Percentiles rank a stretch among this genome's conserved stretches.
Evolutionary conservation across 768 basidiomycete genomes (phyloP).

Genomic region (Mycena albidolilacea): DNA sequence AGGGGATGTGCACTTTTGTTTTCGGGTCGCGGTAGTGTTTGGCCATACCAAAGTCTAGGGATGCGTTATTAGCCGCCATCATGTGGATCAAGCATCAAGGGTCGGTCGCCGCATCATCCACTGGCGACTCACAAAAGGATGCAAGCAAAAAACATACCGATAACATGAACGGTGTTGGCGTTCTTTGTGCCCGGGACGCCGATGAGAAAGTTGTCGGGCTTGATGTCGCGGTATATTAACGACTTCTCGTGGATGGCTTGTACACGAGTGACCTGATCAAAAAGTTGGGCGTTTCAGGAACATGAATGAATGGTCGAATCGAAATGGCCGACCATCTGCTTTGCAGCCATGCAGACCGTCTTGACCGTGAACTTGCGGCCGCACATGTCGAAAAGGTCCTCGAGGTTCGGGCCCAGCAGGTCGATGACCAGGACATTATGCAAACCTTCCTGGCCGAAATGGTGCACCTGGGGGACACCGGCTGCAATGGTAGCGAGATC

Average conservation of each 20-base stretch:
- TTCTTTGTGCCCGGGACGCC: constrained; percentile 93
- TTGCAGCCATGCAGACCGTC: constrained; percentile 99
- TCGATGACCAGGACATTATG: constrained; percentile 97
- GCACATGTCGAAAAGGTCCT: constrained; percentile 99
- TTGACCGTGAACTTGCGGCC: constrained; percentile 98
- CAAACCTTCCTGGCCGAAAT: constrained; percentile 98
- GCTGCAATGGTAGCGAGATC: constrained; percentile 61
- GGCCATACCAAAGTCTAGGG: constrained; percentile 96
- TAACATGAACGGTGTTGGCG: constrained; percentile 90
- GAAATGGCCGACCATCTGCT: constrained; percentile 88
- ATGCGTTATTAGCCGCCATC: constrained; percentile 21
- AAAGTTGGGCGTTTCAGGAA: constrained; percentile 38
- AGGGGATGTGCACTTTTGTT: constrained; percentile 98
- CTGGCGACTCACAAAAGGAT: not conserved
- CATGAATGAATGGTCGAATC: constrained; percentile 22
- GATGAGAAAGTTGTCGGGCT: constrained; percentile 99
- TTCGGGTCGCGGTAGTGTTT: constrained; percentile 99
- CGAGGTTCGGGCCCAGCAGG: constrained; percentile 95
- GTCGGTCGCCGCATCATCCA: not conserved
- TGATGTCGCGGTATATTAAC: constrained; percentile 98
- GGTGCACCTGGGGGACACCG: constrained; percentile 97
- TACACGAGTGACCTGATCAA: constrained; percentile 88
- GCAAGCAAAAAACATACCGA: constrained; percentile 67
- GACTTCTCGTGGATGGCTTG: constrained; percentile 99
- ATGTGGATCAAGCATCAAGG: constrained; percentile 24